Conservation (phyloP, 345 rosid genomes). For the Populus alba region DNA sequence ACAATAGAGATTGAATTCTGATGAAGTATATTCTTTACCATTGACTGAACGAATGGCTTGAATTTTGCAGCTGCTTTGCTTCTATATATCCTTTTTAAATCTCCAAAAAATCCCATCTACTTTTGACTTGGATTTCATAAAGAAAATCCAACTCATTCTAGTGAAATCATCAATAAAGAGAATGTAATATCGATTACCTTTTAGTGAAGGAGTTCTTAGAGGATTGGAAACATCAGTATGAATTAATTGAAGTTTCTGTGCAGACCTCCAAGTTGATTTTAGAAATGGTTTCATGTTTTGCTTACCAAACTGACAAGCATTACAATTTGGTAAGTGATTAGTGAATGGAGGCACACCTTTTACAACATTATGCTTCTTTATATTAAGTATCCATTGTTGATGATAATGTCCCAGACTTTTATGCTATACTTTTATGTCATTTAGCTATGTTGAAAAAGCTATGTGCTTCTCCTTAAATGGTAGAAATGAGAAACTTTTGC, state of each 20-base stretch:
- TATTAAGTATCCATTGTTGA: no score
- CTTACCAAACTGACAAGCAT: neutral
- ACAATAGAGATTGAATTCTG: neutral
- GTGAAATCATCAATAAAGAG: slow-evolving; percentile 6
- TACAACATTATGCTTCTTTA: neutral
- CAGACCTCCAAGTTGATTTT: neutral
- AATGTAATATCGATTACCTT: neutral
- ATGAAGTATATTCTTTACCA: neutral
- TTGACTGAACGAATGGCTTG: neutral
- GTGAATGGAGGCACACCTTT: neutral
- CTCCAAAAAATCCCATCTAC: no score
- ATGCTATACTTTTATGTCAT: neutral
- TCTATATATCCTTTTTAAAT: neutral
- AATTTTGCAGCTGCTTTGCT: neutral
- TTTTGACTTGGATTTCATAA: no score
- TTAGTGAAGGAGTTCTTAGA: neutral
- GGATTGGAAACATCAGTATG: neutral
- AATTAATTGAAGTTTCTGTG: neutral
- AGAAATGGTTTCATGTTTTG: neutral
- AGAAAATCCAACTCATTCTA: neutral
- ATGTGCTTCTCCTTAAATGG: neutral
- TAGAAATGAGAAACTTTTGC: slow-evolving; percentile 7
- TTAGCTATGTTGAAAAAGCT: neutral
- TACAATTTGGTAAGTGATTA: neutral
- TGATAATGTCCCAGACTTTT: neutral